A percentile compares a stretch with the other conserved stretches of the same genome.
phyloP scores from a whole-genome alignment of 371 early-diverging fungal species.

The Conidiobolus incongruus region DNA sequence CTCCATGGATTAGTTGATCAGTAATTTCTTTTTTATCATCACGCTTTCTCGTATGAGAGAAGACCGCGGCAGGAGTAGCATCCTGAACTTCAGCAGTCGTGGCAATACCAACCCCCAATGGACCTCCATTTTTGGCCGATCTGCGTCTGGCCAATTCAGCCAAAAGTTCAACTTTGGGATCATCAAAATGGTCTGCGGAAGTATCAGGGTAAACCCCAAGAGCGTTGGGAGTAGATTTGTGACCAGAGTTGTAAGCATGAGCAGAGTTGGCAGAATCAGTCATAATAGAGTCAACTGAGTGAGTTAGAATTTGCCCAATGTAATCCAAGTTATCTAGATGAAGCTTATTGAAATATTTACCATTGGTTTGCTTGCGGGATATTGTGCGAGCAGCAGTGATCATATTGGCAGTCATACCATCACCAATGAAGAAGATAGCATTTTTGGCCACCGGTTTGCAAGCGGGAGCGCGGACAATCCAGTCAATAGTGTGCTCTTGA shows the following conservation, averaged over 20 bases:
- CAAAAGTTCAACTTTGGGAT: constrained; percentile 31
- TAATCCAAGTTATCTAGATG: constrained; percentile 33
- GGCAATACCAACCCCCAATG: constrained; percentile 35
- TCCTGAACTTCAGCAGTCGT: constrained; percentile 41
- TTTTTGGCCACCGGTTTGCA: constrained; percentile 42
- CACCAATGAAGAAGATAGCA: constrained; percentile 44
- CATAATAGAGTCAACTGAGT: constrained; percentile 39
- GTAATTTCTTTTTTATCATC: constrained; percentile 22
- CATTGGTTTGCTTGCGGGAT: constrained; percentile 23
- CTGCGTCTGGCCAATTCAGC: constrained; percentile 45
- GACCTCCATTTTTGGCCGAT: constrained; percentile 23
- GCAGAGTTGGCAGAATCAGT: constrained; percentile 60
- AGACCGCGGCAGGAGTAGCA: constrained; percentile 49
- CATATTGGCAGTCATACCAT: constrained; percentile 40
- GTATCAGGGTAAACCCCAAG: constrained; percentile 39
- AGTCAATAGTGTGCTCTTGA: constrained; percentile 14
- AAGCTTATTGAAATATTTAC: constrained; percentile 27
- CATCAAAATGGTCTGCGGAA: constrained; percentile 22
- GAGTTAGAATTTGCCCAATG: constrained; percentile 41
- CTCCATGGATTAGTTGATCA: constrained; percentile 33
- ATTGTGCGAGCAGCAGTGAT: constrained; percentile 32
- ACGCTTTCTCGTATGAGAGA: constrained; percentile 31
- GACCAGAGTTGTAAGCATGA: constrained; percentile 36
- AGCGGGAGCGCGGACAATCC: constrained; percentile 21
- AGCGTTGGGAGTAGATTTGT: constrained; percentile 31